A percentile compares a stretch with the other conserved stretches of the same genome.
Conservation (phyloP, 495 filamentous ascomycete genomes). For the Friedmanniomyces simplex region DNA sequence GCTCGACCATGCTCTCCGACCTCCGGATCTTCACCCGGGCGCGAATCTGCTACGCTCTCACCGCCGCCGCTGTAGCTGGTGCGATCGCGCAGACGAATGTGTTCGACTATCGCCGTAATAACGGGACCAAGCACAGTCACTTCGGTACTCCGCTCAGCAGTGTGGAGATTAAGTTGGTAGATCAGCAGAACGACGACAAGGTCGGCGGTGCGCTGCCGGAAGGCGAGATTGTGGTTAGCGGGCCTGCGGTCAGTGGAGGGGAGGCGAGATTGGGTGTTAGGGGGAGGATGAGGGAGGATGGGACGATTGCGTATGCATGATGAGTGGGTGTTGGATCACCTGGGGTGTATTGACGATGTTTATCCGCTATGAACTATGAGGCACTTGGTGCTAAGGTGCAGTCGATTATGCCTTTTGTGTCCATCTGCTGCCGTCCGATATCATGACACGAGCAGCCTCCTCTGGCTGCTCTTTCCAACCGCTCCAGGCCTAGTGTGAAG, state of each 20-base stretch:
- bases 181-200: slow-evolving; percentile 43
- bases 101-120: slow-evolving; percentile 69
- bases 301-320: slow-evolving; percentile 15
- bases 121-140: slow-evolving; percentile 45
- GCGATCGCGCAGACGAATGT: slow-evolving; percentile 73
- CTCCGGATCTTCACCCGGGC: slow-evolving; percentile 70
- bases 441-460: too few species aligned
- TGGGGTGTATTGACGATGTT: too few species aligned
- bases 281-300: slow-evolving; percentile 27
- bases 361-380: too few species aligned
- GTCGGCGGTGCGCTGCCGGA: slow-evolving; percentile 41
- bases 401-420: too few species aligned
- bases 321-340: background rate
- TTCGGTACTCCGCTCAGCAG: slow-evolving; percentile 75
- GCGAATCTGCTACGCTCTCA: slow-evolving; percentile 75
- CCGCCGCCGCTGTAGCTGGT: slow-evolving; percentile 71
- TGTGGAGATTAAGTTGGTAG: slow-evolving; percentile 62
- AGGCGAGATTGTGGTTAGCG: slow-evolving; percentile 50
- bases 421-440: too few species aligned
- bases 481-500: too few species aligned
- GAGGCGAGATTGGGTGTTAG: slow-evolving; percentile 48
- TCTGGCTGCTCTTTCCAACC: too few species aligned
- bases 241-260: slow-evolving; percentile 53
- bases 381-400: too few species aligned
- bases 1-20: slow-evolving; percentile 59